A percentile compares a stretch with the other conserved stretches of the same genome.
These are phyloP conservation scores for Stemphylium lycopersici DNA, from an alignment of 2,329 filamentous ascomycete genomes.

Conservation along the genomic window DNA sequence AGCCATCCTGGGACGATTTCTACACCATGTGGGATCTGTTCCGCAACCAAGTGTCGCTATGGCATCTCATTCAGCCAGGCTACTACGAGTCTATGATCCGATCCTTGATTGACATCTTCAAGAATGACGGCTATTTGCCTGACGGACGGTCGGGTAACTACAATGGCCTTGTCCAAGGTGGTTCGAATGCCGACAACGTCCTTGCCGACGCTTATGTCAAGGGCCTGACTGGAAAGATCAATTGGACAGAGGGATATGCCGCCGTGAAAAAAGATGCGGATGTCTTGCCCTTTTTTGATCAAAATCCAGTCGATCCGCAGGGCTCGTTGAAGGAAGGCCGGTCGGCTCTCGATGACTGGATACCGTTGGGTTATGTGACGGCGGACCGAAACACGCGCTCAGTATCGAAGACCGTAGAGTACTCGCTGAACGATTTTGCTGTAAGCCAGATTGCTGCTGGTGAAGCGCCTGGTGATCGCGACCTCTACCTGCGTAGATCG, in stretches of 20 bases:
- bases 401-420: slow-evolving; percentile 52
- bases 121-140: slow-evolving; percentile 70
- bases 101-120: slow-evolving; percentile 68
- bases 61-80: slow-evolving; percentile 68
- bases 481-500: slow-evolving; percentile 49
- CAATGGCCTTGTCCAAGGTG: slow-evolving; percentile 62
- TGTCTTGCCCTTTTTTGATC: slow-evolving; percentile 49
- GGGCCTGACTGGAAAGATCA: slow-evolving; percentile 64
- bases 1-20: slow-evolving; percentile 72
- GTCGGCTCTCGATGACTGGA: slow-evolving; percentile 52
- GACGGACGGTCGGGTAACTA: slow-evolving; percentile 64
- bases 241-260: slow-evolving; percentile 73
- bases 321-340: slow-evolving; percentile 52
- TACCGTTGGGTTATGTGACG: slow-evolving; percentile 51
- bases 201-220: slow-evolving; percentile 73
- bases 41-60: slow-evolving; percentile 54
- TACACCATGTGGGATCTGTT: slow-evolving; percentile 79
- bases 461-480: slow-evolving; percentile 48
- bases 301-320: slow-evolving; percentile 43
- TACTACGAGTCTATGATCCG: slow-evolving; percentile 72
- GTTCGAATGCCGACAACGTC: slow-evolving; percentile 52
- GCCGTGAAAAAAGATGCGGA: slow-evolving; percentile 77
- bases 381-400: slow-evolving; percentile 47
- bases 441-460: slow-evolving; percentile 50
- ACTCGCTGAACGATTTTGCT: slow-evolving; percentile 53